These are phyloP conservation scores for Penicillium frequentans DNA, from an alignment of 2,329 filamentous ascomycete species.

Conservation along the genomic window DNA sequence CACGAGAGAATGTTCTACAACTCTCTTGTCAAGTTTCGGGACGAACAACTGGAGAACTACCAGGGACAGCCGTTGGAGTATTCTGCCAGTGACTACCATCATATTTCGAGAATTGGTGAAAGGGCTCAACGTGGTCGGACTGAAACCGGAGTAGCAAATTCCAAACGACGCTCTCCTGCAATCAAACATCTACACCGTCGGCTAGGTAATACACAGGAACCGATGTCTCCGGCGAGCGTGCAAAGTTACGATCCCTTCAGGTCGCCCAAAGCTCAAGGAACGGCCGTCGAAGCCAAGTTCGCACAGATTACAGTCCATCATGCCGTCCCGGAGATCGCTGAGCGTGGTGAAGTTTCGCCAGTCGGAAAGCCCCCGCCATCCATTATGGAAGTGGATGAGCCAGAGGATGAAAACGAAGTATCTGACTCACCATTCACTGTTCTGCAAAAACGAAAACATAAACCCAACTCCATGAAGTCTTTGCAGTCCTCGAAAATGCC, in stretches of 20 bases:
- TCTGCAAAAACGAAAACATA: slow-evolving; percentile 32
- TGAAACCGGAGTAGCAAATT: slow-evolving; percentile 19
- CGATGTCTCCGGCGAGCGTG: slow-evolving; percentile 45
- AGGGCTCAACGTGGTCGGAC: slow-evolving; percentile 36
- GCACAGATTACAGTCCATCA: slow-evolving; percentile 70
- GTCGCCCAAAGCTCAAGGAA: slow-evolving; percentile 60
- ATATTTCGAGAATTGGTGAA: slow-evolving; percentile 52
- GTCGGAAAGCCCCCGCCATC: slow-evolving; percentile 16
- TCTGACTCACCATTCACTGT: slow-evolving; percentile 30
- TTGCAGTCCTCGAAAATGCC: slow-evolving; percentile 48
- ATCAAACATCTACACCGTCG: slow-evolving; percentile 54
- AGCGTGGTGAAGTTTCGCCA: slow-evolving; percentile 4
- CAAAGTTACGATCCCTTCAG: slow-evolving; percentile 84
- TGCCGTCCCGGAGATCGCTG: slow-evolving; percentile 22
- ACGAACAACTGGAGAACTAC: slow-evolving; percentile 85
- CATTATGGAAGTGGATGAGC: slow-evolving; percentile 24
- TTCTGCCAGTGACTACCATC: slow-evolving; percentile 89
- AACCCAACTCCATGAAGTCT: slow-evolving; percentile 35
- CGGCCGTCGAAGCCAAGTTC: slow-evolving; percentile 56
- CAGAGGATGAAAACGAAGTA: slow-evolving; percentile 5
- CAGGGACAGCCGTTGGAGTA: slow-evolving; percentile 72
- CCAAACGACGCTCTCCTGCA: slow-evolving; percentile 54
- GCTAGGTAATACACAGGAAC: slow-evolving; percentile 51
- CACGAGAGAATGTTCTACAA: slow-evolving; percentile 94
- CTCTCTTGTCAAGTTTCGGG: slow-evolving; percentile 76